Conservation (phyloP, 257 asterid genomes). For the Solanum ossicruentum region DNA sequence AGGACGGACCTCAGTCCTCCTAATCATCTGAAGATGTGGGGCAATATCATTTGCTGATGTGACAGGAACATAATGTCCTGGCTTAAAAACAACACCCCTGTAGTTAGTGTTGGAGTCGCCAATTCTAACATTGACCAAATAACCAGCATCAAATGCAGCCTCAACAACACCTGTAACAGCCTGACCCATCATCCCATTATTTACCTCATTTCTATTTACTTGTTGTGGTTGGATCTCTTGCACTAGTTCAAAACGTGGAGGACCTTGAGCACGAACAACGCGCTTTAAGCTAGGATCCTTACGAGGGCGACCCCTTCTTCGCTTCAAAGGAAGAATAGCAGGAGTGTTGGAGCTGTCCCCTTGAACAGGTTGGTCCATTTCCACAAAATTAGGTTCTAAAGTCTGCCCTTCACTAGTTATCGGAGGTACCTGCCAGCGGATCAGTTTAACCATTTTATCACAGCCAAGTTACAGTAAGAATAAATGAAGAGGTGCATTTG, state of each 20-base stretch:
- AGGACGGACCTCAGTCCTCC: slow-evolving; percentile 30
- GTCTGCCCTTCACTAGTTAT: not conserved
- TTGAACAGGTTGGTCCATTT: slow-evolving; percentile 29
- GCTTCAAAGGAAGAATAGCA: slow-evolving; percentile 14
- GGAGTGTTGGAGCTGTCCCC: slow-evolving; percentile 6
- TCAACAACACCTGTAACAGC: slow-evolving; percentile 78
- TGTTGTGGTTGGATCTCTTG: slow-evolving; percentile 19
- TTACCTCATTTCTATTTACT: slow-evolving; percentile 7
- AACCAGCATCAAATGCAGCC: slow-evolving; percentile 84
- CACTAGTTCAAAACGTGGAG: slow-evolving; percentile 36
- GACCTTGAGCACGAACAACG: slow-evolving; percentile 9
- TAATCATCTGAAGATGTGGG: slow-evolving; percentile 64
- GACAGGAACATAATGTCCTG: slow-evolving; percentile 64
- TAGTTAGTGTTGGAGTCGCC: slow-evolving; percentile 50
- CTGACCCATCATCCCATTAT: slow-evolving; percentile 49
- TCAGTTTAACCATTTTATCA: not conserved
- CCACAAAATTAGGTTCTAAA: not conserved
- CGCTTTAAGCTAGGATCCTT: slow-evolving; percentile 25
- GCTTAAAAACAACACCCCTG: slow-evolving; percentile 81
- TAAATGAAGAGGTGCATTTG: not conserved
- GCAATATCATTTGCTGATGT: slow-evolving; percentile 74
- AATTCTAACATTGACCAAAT: slow-evolving; percentile 55
- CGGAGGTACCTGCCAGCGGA: not conserved
- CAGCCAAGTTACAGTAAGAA: not conserved
- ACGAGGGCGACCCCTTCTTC: slow-evolving; percentile 40